Evolutionary conservation across 73 alveolate genomes (phyloP).

Genomic region (Breviolum minutum): DNA sequence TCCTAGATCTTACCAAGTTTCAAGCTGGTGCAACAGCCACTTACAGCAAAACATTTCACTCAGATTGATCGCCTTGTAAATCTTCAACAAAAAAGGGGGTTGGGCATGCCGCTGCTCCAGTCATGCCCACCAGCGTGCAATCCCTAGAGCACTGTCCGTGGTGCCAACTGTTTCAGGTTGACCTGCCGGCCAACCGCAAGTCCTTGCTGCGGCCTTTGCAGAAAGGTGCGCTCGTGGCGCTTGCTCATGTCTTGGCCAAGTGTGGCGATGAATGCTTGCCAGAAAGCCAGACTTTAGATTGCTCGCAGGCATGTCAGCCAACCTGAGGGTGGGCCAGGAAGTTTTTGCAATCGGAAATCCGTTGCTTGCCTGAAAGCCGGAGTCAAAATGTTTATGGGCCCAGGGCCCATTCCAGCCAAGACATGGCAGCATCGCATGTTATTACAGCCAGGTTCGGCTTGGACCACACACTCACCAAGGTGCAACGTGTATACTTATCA

Average conservation of each 20-base stretch:
- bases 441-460: constrained; percentile 74
- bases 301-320: constrained; percentile 54
- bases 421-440: background rate
- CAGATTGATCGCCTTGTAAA: too few relatives aligned
- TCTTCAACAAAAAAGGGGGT: too few relatives aligned
- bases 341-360: constrained; percentile 94
- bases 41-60: too few relatives aligned
- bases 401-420: background rate
- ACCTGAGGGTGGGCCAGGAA: constrained; percentile 69
- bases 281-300: background rate
- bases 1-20: background rate
- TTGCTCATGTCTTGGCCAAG: background rate
- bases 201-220: constrained; percentile 29
- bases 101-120: too few relatives aligned
- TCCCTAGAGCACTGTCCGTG: too few relatives aligned
- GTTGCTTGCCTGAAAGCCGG: background rate
- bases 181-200: constrained; percentile 8
- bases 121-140: too few relatives aligned
- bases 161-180: background rate
- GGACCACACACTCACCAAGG: constrained; percentile 94
- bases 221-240: background rate
- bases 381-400: background rate
- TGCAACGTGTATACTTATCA: background rate
- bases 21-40: background rate
- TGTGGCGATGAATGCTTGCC: too few relatives aligned